Evolutionary conservation across 2,329 filamentous ascomycete genomes (phyloP).

Genomic region (Alternaria tenuissima): DNA sequence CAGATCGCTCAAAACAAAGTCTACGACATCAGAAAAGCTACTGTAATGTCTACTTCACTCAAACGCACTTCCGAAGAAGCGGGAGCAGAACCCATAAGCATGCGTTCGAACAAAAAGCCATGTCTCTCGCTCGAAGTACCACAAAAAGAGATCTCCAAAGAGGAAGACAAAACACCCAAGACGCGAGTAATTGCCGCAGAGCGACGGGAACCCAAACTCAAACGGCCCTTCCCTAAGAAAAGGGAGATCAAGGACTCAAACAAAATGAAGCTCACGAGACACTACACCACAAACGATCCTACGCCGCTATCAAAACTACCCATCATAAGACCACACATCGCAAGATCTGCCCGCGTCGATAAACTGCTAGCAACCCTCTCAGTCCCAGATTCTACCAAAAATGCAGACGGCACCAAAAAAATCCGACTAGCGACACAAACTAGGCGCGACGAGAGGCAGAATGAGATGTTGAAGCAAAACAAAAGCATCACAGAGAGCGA

Average conservation of each 20-base stretch:
- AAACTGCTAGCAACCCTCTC: constrained; percentile 27
- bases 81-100: too few species aligned
- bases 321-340: constrained; percentile 28
- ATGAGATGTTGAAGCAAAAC: constrained; percentile 19
- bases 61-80: constrained; percentile 6
- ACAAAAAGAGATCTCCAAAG: not conserved
- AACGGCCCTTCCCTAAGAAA: constrained; percentile 18
- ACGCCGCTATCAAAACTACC: not conserved
- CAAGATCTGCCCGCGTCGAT: constrained; percentile 27
- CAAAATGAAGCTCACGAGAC: constrained; percentile 33
- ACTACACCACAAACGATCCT: constrained; percentile 23
- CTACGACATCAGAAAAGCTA: not conserved
- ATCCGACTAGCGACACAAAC: not conserved
- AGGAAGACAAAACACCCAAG: constrained; percentile 20
- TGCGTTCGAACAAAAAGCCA: not conserved
- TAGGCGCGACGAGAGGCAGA: not conserved
- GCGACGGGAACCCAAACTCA: constrained; percentile 29
- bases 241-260: constrained; percentile 32
- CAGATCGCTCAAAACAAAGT: not conserved
- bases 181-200: constrained; percentile 25
- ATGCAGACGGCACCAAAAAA: not conserved
- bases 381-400: not conserved
- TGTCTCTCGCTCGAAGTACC: constrained; percentile 29
- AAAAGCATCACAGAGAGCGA: constrained; percentile 20
- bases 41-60: not conserved